Base-by-base conservation (phyloP, 2,329 filamentous ascomycete genomes). In the Alternaria brassicae region DNA sequence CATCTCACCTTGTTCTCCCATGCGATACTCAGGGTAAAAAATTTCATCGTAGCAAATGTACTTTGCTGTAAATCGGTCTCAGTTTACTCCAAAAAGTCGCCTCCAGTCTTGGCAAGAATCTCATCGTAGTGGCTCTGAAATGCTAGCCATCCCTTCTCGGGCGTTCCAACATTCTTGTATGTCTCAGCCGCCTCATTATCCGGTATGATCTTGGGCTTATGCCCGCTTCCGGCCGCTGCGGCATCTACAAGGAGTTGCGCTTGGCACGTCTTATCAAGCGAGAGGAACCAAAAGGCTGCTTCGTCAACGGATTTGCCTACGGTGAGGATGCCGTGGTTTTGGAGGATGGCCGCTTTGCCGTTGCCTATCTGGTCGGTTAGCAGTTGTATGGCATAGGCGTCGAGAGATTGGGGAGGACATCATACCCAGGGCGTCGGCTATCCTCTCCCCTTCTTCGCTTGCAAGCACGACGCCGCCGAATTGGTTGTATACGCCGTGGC, bases 111-210 rank as follows among this genome's bases (percentile, higher is more conserved):
- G 9, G 79, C 80, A 36, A 84, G 62, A n/a, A 83, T 76, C 63
- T 85, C 82, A 70, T 86, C 83, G 65, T 83, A 85, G 61, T 85
- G 84, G 10, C 80, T 79, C 65, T 85, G 83, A 56, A 85, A 85
- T 3, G 80, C 81, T 42, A 85, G 71, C 82, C 81, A 85, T 0
- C 82, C 83, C 65, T 85, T 85, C 69, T 81, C 81, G 0, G 82
- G 79, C 32, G 73, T 80, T 2, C 80, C 81, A 1, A 82, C 78
- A 54, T 79, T 77, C 61, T 73, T 68, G 55, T 77, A 81, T 30
- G 73, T 78, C 59, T 76, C 76, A 5, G 57, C 63, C 3, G 79
- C 80, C 58, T 81, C 80, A 32, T 71, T 70, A 3, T 81, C 79
- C 2, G 68, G 65, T 49, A 82, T 80, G 27, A 76, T 71, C 44